Conservation (phyloP, 306 rosid genomes). For the Prunus fruticosa region DNA sequence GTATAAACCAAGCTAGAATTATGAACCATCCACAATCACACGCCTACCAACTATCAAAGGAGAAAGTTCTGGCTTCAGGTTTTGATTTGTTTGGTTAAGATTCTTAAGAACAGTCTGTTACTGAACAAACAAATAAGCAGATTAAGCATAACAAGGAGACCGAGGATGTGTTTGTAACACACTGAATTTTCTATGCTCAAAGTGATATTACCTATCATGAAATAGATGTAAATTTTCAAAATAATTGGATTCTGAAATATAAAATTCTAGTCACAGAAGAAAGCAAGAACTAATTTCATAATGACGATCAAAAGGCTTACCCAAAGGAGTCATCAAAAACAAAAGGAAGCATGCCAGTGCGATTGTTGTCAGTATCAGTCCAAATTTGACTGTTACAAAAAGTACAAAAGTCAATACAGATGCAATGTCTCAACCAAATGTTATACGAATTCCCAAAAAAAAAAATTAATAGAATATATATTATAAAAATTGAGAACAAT, state of each 20-base stretch:
- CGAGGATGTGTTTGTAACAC: not conserved
- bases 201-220: not conserved
- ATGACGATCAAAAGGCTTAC: conserved; percentile 31
- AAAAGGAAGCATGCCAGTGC: conserved; percentile 95
- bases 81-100: not conserved
- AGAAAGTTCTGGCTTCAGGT: not conserved
- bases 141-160: not conserved
- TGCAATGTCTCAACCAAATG: not conserved
- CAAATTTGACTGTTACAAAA: conserved; percentile 73
- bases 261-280: not conserved
- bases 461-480: conserved; percentile 1
- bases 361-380: conserved; percentile 88
- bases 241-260: not conserved
- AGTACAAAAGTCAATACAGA: conserved; percentile 22
- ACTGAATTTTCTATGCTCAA: not conserved
- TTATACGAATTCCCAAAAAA: conserved; percentile 4
- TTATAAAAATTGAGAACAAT: conserved; percentile 18
- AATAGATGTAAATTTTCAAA: not conserved
- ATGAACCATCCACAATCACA: not conserved
- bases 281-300: not conserved
- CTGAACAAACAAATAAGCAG: not conserved
- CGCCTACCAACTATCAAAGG: not conserved
- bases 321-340: conserved; percentile 92
- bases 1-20: not conserved
- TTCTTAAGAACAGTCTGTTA: not conserved